A percentile compares a stretch with the other conserved stretches of the same genome.
phyloP scores from a whole-genome alignment of 257 asterid species.

The Plantago elongata region DNA sequence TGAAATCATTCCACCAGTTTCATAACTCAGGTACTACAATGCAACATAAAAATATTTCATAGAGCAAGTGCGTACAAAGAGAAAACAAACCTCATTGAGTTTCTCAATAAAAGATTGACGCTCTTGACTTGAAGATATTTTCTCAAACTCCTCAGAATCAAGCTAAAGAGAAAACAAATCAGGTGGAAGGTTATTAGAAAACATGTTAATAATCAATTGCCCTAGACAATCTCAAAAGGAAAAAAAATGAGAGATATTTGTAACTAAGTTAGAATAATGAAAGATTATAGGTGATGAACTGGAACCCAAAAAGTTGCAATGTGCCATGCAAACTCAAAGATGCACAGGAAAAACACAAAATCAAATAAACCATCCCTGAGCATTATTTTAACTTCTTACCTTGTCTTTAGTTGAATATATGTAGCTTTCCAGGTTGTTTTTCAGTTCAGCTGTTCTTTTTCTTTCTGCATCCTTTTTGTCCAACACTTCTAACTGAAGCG shows the following conservation, averaged over 20 bases:
- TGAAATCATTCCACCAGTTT: constrained; percentile 11
- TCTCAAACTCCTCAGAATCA: constrained; percentile 74
- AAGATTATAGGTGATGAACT: not conserved
- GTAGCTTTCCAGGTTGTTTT: constrained; percentile 91
- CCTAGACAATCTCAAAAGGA: not conserved
- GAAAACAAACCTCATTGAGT: constrained; percentile 76
- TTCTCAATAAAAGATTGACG: constrained; percentile 74
- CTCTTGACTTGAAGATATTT: constrained; percentile 67
- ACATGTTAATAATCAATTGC: not conserved
- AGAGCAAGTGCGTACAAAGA: not conserved
- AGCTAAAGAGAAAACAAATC: constrained; percentile 42
- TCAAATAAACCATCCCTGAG: not conserved
- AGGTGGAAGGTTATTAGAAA: constrained; percentile 10
- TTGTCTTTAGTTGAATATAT: constrained; percentile 92
- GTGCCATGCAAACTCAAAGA: not conserved
- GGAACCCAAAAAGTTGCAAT: not conserved
- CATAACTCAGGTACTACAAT: constrained; percentile 15
- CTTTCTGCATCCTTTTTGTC: constrained; percentile 96
- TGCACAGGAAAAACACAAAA: not conserved
- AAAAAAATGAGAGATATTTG: not conserved
- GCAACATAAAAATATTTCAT: not conserved
- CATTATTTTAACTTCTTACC: constrained; percentile 33
- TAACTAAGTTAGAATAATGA: constrained; percentile 1
- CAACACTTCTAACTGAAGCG: constrained; percentile 59
- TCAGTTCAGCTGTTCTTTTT: constrained; percentile 92